Evolutionary conservation across 768 basidiomycete species (phyloP).

Genomic region (Neoboletus subvelutipes): DNA sequence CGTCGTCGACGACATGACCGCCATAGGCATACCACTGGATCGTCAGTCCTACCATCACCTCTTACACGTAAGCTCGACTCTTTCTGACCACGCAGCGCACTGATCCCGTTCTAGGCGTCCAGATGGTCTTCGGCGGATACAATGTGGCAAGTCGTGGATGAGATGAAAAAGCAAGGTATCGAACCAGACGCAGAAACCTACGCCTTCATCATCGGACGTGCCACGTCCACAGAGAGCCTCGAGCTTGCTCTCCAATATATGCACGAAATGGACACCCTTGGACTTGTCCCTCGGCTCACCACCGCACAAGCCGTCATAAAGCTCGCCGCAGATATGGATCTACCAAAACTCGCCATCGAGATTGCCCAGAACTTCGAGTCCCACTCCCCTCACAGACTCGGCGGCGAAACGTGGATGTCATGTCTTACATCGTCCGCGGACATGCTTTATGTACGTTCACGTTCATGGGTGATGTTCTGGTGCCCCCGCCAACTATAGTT

Average conservation of each 20-base stretch:
- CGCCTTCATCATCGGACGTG: constrained; percentile 50
- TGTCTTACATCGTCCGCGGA: constrained; percentile 67
- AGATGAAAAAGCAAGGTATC: constrained; percentile 52
- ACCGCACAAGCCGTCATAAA: constrained; percentile 53
- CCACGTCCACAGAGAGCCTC: constrained; percentile 47
- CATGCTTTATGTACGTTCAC: constrained; percentile 61
- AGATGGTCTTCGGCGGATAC: constrained; percentile 37
- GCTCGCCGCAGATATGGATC: constrained; percentile 51
- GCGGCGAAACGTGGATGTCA: constrained; percentile 57
- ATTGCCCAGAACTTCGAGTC: constrained; percentile 62
- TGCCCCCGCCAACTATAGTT: neutral
- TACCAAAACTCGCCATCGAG: constrained; percentile 71
- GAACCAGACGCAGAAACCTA: constrained; percentile 54
- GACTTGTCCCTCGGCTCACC: constrained; percentile 49
- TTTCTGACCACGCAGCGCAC: neutral
- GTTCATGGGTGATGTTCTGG: neutral
- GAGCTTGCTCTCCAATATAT: constrained; percentile 66
- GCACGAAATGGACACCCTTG: constrained; percentile 52
- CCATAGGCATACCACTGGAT: constrained; percentile 48
- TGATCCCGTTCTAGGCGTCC: constrained; percentile 43
- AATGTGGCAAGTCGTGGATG: constrained; percentile 50
- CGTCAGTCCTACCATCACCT: constrained; percentile 56
- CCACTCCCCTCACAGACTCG: constrained; percentile 51
- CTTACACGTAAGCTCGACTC: constrained; percentile 47
- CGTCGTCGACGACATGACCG: constrained; percentile 67